Percentiles rank a stretch among this genome's conserved stretches.
Conservation (phyloP, 495 filamentous ascomycete species). For the Hypoxylon crocopeplum region DNA sequence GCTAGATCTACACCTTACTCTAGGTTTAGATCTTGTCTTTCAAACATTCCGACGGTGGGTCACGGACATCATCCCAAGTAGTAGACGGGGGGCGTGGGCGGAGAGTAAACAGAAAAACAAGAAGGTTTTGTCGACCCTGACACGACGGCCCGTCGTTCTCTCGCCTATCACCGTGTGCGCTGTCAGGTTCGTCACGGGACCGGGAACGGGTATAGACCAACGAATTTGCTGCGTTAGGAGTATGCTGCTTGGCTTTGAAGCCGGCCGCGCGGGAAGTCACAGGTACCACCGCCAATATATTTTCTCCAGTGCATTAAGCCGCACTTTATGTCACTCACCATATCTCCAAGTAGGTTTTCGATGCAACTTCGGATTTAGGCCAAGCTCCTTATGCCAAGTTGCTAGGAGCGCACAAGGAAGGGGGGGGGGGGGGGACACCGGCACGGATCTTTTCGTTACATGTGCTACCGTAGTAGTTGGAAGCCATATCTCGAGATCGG, state of each 20-base stretch:
- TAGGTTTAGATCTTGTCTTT: slow-evolving; percentile 24
- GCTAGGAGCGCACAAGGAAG: background rate
- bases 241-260: slow-evolving; percentile 1
- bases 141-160: background rate
- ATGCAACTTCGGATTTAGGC: slow-evolving; percentile 22
- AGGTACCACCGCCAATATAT: slow-evolving; percentile 14
- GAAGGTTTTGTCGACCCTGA: background rate
- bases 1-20: slow-evolving; percentile 26
- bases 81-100: background rate
- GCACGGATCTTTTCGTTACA: slow-evolving; percentile 1
- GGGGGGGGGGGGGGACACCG: background rate
- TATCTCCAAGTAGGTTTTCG: slow-evolving; percentile 6
- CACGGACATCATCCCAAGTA: too few relatives aligned
- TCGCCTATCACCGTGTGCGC: background rate
- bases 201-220: slow-evolving; percentile 14
- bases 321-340: slow-evolving; percentile 18
- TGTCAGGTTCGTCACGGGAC: slow-evolving; percentile 3
- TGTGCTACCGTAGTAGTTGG: slow-evolving; percentile 9
- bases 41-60: slow-evolving; percentile 18
- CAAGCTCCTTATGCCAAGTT: background rate
- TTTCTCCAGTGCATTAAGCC: slow-evolving; percentile 20
- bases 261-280: slow-evolving; percentile 26
- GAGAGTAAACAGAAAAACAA: background rate
- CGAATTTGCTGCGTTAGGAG: background rate
- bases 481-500: slow-evolving; percentile 22